These are phyloP conservation scores for Sechiopsis laciniata DNA, from an alignment of 306 rosid genomes.

Conservation along the genomic window DNA sequence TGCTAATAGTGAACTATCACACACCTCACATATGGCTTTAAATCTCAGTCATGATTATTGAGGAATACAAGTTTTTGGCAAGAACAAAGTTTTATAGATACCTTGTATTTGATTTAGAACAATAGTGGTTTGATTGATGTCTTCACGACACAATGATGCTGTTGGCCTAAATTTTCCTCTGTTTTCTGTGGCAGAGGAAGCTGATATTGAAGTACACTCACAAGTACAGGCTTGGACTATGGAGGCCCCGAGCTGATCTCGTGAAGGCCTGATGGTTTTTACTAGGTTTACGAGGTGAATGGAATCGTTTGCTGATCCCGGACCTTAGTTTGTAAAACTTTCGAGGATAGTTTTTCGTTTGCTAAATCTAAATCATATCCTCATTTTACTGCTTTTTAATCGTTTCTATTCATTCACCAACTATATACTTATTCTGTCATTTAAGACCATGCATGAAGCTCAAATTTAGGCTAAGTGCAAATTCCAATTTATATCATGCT, in stretches of 20 bases:
- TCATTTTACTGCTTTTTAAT: neutral
- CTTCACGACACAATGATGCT: conserved; percentile 1
- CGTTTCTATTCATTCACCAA: neutral
- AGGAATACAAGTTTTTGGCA: conserved; percentile 11
- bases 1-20: conserved; percentile 7
- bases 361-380: neutral
- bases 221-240: conserved; percentile 79
- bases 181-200: conserved; percentile 62
- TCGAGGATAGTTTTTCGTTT: neutral
- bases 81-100: neutral
- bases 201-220: conserved; percentile 53
- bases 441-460: conserved; percentile 7
- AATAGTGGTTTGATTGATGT: neutral
- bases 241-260: conserved; percentile 65
- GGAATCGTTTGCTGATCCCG: neutral
- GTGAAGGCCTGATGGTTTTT: conserved; percentile 37
- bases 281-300: neutral
- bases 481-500: neutral
- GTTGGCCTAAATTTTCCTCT: neutral
- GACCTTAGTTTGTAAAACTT: conserved; percentile 16
- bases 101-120: conserved; percentile 12
- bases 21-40: neutral
- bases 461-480: neutral
- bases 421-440: neutral
- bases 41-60: conserved; percentile 9